Percentiles rank a stretch among this genome's conserved stretches.
These are phyloP conservation scores for Candida gigantensis DNA, from an alignment of 1,139 yeast species.

Conservation along the genomic window DNA sequence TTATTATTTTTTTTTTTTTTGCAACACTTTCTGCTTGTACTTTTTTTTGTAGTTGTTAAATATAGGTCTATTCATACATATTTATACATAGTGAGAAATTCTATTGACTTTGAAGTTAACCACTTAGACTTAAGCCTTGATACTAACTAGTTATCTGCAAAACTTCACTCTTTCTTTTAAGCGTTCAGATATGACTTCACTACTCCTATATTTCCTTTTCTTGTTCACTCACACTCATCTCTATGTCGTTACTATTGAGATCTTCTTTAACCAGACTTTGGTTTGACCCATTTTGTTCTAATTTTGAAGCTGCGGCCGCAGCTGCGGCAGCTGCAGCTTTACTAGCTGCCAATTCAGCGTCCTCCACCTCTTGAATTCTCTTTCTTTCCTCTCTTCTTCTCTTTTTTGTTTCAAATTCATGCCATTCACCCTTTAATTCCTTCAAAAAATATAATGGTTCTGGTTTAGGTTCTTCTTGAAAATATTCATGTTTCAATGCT, in stretches of 20 bases:
- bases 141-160: too few species aligned
- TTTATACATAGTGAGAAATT: too few species aligned
- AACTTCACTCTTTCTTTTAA: too few species aligned
- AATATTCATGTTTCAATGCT: conserved; percentile 81
- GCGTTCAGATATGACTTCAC: too few species aligned
- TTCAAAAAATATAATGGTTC: conserved; percentile 56
- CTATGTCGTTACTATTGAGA: background rate
- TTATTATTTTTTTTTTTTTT: conserved; percentile 5
- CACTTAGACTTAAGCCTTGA: too few species aligned
- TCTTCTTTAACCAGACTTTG: background rate
- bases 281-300: background rate
- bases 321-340: conserved; percentile 6
- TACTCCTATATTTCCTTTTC: too few species aligned
- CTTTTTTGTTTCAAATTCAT: conserved; percentile 92
- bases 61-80: too few species aligned
- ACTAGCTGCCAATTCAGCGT: conserved; percentile 14
- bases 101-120: too few species aligned
- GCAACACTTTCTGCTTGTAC: conserved; percentile 2
- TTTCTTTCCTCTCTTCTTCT: conserved; percentile 65
- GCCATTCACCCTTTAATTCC: conserved; percentile 83
- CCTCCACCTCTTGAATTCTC: conserved; percentile 37
- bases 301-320: background rate
- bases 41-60: conserved; percentile 1
- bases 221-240: too few species aligned
- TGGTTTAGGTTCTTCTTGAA: conserved; percentile 66